Evolutionary conservation across 106 monocot genomes (phyloP).

Genomic region (Allium sativum): DNA sequence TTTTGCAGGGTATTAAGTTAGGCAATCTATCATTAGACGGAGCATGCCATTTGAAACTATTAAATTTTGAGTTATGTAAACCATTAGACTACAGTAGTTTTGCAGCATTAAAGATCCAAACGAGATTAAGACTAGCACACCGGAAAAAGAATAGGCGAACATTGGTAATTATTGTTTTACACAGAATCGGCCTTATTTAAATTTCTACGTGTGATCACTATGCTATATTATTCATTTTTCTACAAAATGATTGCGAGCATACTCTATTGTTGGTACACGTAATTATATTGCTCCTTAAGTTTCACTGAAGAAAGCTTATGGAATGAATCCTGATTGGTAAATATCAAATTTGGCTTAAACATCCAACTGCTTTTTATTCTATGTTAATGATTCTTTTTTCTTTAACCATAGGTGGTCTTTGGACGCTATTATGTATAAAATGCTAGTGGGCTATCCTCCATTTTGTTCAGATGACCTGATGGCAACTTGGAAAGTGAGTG

Average conservation of each 20-base stretch:
- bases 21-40: conserved; percentile 88
- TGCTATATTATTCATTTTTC: neutral
- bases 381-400: neutral
- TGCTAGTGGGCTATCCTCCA: conserved; percentile 42
- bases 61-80: conserved; percentile 95
- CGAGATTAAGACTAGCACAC: conserved; percentile 38
- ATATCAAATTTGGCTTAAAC: neutral
- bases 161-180: conserved; percentile 27
- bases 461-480: conserved; percentile 47
- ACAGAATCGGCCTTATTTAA: neutral
- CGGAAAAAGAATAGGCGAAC: conserved; percentile 90
- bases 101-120: conserved; percentile 42
- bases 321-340: conserved; percentile 20
- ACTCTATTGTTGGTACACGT: conserved; percentile 20
- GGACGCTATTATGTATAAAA: conserved; percentile 27
- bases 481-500: conserved; percentile 36
- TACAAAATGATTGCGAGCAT: conserved; percentile 5
- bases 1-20: conserved; percentile 83
- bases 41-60: conserved; percentile 79
- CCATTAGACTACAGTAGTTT: conserved; percentile 57
- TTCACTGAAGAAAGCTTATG: conserved; percentile 20
- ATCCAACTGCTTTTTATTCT: neutral
- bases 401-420: conserved; percentile 31
- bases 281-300: conserved; percentile 25
- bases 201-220: neutral